These are phyloP conservation scores for Hygrophila difformis DNA, from an alignment of 257 asterid species.

Conservation along the genomic window DNA sequence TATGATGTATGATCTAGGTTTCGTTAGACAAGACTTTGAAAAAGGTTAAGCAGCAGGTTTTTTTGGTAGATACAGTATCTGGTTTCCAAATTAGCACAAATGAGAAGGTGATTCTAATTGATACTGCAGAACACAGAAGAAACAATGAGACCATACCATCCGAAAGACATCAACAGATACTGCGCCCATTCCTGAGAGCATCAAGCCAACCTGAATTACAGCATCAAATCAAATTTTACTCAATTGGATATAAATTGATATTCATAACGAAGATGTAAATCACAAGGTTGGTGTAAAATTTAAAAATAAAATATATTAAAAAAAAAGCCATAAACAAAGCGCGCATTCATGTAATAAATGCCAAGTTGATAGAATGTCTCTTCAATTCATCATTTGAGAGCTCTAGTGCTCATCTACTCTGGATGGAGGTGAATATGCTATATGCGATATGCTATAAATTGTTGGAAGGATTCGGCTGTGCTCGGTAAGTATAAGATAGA, in stretches of 20 bases:
- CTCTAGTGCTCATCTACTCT: too few relatives aligned
- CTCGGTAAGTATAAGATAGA: too few relatives aligned
- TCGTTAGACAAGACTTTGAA: too few relatives aligned
- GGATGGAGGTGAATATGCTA: too few relatives aligned
- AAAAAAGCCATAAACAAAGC: not conserved
- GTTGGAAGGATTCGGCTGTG: too few relatives aligned
- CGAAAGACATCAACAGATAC: slow-evolving; percentile 79
- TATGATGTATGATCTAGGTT: too few relatives aligned
- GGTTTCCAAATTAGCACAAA: too few relatives aligned
- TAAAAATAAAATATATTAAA: not conserved
- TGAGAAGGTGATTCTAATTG: too few relatives aligned
- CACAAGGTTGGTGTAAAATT: too few relatives aligned
- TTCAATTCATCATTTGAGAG: not conserved
- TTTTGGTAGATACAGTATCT: too few relatives aligned
- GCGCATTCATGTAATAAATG: not conserved
- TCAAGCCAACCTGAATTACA: slow-evolving; percentile 70
- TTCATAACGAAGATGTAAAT: not conserved
- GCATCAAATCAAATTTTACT: not conserved
- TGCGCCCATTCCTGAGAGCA: slow-evolving; percentile 96
- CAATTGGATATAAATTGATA: not conserved
- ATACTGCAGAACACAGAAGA: not conserved
- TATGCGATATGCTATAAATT: too few relatives aligned
- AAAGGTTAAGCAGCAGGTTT: too few relatives aligned
- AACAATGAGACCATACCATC: slow-evolving; percentile 37
- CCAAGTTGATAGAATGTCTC: not conserved